Base-by-base conservation (phyloP, 306 rosid species). In the Sicyos baderoa region DNA sequence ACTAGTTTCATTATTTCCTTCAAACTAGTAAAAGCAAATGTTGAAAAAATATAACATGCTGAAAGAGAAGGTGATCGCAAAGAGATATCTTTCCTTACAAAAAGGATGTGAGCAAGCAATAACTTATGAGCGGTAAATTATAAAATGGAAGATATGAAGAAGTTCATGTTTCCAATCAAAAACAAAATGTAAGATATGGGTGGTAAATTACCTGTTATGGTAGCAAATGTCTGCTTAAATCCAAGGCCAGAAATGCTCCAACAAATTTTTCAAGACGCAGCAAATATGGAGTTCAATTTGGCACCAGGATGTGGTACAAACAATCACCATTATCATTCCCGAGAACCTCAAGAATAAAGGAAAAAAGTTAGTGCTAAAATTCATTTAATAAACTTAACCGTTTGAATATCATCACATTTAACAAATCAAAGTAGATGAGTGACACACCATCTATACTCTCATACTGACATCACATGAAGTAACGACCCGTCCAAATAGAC, bases 161-260 rank as follows among this genome's bases (percentile, higher is more conserved):
- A 29, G 35, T 29, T 29, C 4, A 2, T 29, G 35, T 29, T 29
- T 29, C 4, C 35, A 2, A 35, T 35, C 7, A 35, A 35, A 35
- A 35, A 29, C 35, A 55, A 9, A 57, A 50, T 21, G 14, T 6
- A 68, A n/a, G 7, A 74, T n/a, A 56, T 14, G 40, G 2, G 15
- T 17, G 13, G 54, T 32, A 0, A 71, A 11, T 9, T 21, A 73
- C 44, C 85, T 77, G 79, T 78, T 79, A 81, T 80, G 84, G 79
- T 82, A 78, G 87, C 88, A 81, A 86, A 76, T 75, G 85, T 87
- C 94, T n/a, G 96, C 91, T 86, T 83, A 80, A 82, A 79, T 84
- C 87, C 89, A 79, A 85, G 77, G 85, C 89, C 91, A 84, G 76
- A 82, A 71, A 85, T 49, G 79, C 97, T 88, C 99, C 96, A 81